Base-by-base conservation (phyloP, 176 grass and related monocot species). In the Raddia distichophylla region DNA sequence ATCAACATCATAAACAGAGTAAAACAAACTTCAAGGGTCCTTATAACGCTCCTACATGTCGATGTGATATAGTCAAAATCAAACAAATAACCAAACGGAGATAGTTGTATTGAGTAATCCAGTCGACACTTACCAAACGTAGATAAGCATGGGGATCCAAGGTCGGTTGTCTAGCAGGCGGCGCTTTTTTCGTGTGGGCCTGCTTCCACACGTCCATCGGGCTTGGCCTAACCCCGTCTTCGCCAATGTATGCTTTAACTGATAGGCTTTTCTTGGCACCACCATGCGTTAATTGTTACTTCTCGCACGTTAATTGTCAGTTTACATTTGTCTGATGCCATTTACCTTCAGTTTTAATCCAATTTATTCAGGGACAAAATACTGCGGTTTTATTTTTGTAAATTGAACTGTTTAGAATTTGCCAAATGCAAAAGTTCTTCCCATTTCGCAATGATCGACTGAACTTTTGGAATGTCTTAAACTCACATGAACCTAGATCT, bases 211-310 rank as follows among this genome's bases (percentile, higher is more conserved):
- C n/a, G n/a, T n/a, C n/a, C n/a, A n/a, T n/a, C n/a, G n/a, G n/a
- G n/a, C n/a, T n/a, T n/a, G n/a, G n/a, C n/a, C n/a, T n/a, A n/a
- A n/a, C n/a, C n/a, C n/a, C n/a, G n/a, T n/a, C n/a, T n/a, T n/a
- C n/a, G n/a, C n/a, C n/a, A n/a, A n/a, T 60, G 48, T 60, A 58
- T 83, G 64, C 22, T 84, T 80, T 67, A 44, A 34, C 42, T 73
- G 57, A 77, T 57, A 49, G 42, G 79, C 13, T 32, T 76, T 69
- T 70, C 62, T 46, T 27, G 69, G 22, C 35, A 53, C 16, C 43
- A 6, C 5, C 46, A 45, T 72, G 5, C 11, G 42, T 80, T 78
- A 55, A 10, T 40, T 77, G n/a, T 50, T 68, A 33, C 13, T 68
- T 43, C 0, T 74, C n/a, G 16, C 57, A 52, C 60, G 74, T 87